Percentiles rank a stretch among this genome's conserved stretches.
These are phyloP conservation scores for Rutstroemia sp. DNA, from an alignment of 2,329 filamentous ascomycete genomes.

Conservation along the genomic window DNA sequence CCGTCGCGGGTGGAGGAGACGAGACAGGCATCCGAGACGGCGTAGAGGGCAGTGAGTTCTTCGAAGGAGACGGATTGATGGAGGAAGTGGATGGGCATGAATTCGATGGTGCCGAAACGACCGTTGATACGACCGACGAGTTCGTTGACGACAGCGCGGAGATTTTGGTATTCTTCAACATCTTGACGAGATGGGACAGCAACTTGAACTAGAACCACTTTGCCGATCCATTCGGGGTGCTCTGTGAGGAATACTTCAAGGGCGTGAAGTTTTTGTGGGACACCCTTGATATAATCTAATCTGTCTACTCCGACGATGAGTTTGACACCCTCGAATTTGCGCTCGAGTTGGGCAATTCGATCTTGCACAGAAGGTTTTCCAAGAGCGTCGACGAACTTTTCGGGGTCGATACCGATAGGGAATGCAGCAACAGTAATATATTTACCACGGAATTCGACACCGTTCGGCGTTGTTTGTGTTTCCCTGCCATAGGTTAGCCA, in stretches of 20 bases:
- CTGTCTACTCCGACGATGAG: slow-evolving; percentile 95
- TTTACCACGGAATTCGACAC: slow-evolving; percentile 82
- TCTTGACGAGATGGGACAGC: slow-evolving; percentile 92
- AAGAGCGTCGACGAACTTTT: slow-evolving; percentile 87
- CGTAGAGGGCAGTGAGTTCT: slow-evolving; percentile 88
- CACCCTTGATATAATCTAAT: slow-evolving; percentile 97
- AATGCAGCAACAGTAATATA: slow-evolving; percentile 91
- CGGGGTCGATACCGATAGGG: slow-evolving; percentile 94
- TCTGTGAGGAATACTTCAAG: slow-evolving; percentile 95
- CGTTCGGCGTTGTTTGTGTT: slow-evolving; percentile 79
- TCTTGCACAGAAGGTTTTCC: slow-evolving; percentile 80
- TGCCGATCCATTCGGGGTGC: slow-evolving; percentile 96
- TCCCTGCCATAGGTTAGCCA: slow-evolving; percentile 34
- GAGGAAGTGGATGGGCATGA: slow-evolving; percentile 98
- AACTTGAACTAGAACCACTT: slow-evolving; percentile 92
- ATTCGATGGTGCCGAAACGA: slow-evolving; percentile 93
- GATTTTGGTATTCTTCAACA: slow-evolving; percentile 95
- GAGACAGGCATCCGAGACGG: slow-evolving; percentile 84
- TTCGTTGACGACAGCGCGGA: slow-evolving; percentile 93
- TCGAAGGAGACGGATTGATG: slow-evolving; percentile 95
- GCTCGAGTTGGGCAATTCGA: slow-evolving; percentile 74
- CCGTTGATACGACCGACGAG: slow-evolving; percentile 95
- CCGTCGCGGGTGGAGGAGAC: slow-evolving; percentile 95
- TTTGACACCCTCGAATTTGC: slow-evolving; percentile 93
- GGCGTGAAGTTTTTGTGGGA: slow-evolving; percentile 94